phyloP scores from a whole-genome alignment of 164 flowering plant genomes.

The Magnolia officinalis region DNA sequence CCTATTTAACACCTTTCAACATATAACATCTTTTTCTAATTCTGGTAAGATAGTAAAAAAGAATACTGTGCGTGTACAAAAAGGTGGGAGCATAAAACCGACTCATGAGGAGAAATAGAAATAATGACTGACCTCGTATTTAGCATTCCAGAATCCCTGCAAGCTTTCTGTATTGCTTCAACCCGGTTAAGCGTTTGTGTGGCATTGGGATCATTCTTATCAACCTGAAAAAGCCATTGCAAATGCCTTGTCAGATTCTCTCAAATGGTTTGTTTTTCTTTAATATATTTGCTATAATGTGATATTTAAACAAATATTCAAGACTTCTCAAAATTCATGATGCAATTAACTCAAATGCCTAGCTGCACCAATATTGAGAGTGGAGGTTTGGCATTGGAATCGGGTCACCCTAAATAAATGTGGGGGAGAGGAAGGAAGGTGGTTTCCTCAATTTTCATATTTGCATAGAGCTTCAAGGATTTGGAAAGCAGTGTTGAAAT shows the following conservation, averaged over 20 bases:
- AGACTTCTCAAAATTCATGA: too few relatives aligned
- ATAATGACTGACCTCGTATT: conserved; percentile 38
- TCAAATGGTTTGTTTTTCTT: too few relatives aligned
- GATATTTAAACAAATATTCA: too few relatives aligned
- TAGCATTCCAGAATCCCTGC: conserved; percentile 63
- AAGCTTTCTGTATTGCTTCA: conserved; percentile 54
- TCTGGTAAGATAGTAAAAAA: neutral
- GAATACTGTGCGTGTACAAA: neutral
- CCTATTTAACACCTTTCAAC: neutral
- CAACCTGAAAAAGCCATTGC: conserved; percentile 46
- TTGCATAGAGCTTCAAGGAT: too few relatives aligned
- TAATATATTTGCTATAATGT: too few relatives aligned
- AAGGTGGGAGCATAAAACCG: neutral
- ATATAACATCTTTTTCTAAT: neutral
- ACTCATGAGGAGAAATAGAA: neutral
- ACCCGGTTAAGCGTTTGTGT: conserved; percentile 46
- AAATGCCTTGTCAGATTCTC: neutral
- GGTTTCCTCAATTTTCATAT: too few relatives aligned
- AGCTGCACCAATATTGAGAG: too few relatives aligned
- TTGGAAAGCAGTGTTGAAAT: too few relatives aligned
- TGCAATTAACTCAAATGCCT: too few relatives aligned
- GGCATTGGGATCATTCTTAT: conserved; percentile 66
- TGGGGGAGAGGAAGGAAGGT: too few relatives aligned
- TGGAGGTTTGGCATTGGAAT: too few relatives aligned
- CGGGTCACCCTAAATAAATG: too few relatives aligned